A percentile compares a stretch with the other conserved stretches of the same genome.
phyloP scores from a whole-genome alignment of 768 basidiomycete genomes.

The Tylopilus sp. region DNA sequence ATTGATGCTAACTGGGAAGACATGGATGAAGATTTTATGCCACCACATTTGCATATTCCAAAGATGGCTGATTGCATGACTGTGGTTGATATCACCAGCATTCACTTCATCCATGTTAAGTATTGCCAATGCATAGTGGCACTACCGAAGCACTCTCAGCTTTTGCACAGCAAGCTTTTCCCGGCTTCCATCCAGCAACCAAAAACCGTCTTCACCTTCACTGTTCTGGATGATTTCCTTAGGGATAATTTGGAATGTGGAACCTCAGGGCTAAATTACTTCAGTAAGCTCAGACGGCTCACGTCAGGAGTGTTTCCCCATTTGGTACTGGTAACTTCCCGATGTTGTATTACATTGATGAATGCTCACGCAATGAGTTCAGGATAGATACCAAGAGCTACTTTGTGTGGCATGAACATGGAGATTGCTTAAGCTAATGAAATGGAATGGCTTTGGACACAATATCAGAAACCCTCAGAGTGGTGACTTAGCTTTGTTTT shows the following conservation, averaged over 20 bases:
- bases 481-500: no score
- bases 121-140: background rate
- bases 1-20: background rate
- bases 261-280: conserved; percentile 1
- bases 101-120: background rate
- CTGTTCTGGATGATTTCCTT: conserved; percentile 18
- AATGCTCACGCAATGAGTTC: background rate
- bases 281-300: background rate
- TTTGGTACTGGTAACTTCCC: no score
- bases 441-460: no score
- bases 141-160: background rate
- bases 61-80: background rate
- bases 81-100: background rate
- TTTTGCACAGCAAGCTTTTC: background rate
- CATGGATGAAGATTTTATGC: background rate
- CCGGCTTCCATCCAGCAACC: background rate
- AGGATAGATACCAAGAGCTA: no score
- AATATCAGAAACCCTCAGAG: no score
- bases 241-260: conserved; percentile 20
- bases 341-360: no score
- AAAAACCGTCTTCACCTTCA: conserved; percentile 5
- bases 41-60: background rate
- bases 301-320: no score
- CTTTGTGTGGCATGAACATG: no score
- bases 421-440: no score